Base-by-base conservation (phyloP, 345 rosid species). In the Firmiana major region DNA sequence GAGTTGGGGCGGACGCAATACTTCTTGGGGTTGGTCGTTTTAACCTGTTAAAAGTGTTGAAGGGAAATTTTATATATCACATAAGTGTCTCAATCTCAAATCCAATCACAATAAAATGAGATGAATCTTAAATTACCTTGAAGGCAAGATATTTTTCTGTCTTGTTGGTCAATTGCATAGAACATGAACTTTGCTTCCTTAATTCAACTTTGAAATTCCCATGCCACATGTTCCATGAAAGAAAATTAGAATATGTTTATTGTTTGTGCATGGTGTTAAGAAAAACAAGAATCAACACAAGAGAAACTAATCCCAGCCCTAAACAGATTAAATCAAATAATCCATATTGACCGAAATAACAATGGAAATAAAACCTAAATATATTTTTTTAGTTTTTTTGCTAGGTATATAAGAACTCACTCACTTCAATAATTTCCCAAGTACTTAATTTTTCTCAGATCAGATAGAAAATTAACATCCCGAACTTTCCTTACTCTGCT, bases 1-100 rank as follows among this genome's bases (percentile, higher is more conserved):
- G 88, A 81, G 83, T 94, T 94, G 17, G 98, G 97, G 22, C 98
- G 92, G 38, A 94, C 98, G 57, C 89, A 88, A 74, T 94, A 94
- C 55, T 90, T 94, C 74, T 86, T 92, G 16, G 97, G 98, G 77
- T 86, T 92, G 28, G 97, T 94, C 22, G 98, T 94, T 82, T 94
- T 92, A 62, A 94, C 94, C 98, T 94, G 78, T 24, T 65, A 64
- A 74, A 16, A 26, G 22, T 65, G n/a, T 46, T 60, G 60, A 22
- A 49, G 17, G 13, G 15, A 63, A 64, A 26, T 46, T 69, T 26
- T 11, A n/a, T 7, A 22, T 9, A 63, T 43, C 60, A 62, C 1
- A 74, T 2, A 15, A 77, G 49, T 42, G 10, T 58, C 26, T 13
- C 48, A 77, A 59, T 46, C 59, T 46, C 71, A 31, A 76, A 66